phyloP scores from a whole-genome alignment of 164 flowering plant species.

The Umbellularia californica region DNA sequence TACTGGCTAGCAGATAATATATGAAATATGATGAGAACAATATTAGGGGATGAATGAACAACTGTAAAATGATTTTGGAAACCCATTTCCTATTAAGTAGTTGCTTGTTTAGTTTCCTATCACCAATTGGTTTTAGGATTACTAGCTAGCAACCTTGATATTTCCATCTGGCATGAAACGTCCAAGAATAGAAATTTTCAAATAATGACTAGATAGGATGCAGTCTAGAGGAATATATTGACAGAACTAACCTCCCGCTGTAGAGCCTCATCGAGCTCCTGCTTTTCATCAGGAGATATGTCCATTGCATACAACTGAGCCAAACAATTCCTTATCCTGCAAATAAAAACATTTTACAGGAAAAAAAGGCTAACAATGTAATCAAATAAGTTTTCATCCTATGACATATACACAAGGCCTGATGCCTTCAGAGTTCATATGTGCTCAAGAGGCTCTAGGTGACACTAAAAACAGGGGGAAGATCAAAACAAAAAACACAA shows the following conservation, averaged over 20 bases:
- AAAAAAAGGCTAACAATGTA: not conserved
- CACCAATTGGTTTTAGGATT: too few relatives aligned
- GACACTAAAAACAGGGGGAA: not conserved
- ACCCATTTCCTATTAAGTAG: too few relatives aligned
- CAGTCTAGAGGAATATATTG: not conserved
- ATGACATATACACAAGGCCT: not conserved
- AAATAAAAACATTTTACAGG: not conserved
- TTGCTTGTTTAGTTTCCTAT: too few relatives aligned
- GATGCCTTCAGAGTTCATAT: not conserved
- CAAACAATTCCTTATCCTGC: conserved; percentile 83
- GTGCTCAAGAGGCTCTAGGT: not conserved
- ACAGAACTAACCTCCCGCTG: conserved; percentile 77
- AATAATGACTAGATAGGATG: not conserved
- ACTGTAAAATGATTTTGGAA: not conserved
- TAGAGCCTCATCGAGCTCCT: conserved; percentile 96
- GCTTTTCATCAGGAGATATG: conserved; percentile 97
- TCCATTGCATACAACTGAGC: conserved; percentile 90
- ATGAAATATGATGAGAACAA: too few relatives aligned
- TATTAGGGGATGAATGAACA: too few relatives aligned
- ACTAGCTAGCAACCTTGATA: too few relatives aligned
- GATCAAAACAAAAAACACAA: not conserved
- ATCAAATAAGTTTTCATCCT: not conserved
- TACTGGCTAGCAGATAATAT: too few relatives aligned
- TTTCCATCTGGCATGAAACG: not conserved
- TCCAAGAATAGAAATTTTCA: not conserved